Evolutionary conservation across 2,329 filamentous ascomycete genomes (phyloP).

Genomic region (Aspergillus sp.): DNA sequence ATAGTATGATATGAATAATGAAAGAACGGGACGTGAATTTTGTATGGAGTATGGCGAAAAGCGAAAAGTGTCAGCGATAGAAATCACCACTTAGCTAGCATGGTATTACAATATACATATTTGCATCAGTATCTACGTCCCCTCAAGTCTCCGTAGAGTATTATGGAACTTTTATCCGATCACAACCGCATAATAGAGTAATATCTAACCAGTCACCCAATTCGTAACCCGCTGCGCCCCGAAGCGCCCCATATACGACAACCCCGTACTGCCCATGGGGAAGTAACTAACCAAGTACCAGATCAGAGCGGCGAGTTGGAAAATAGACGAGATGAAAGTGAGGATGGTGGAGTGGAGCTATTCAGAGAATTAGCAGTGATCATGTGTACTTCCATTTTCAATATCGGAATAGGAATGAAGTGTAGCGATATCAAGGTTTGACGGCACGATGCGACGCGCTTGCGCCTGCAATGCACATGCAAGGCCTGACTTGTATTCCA

Average conservation of each 20-base stretch:
- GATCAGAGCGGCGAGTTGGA: slow-evolving; percentile 73
- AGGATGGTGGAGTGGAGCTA: slow-evolving; percentile 79
- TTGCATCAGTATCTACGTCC: too few relatives aligned
- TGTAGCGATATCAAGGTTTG: not conserved
- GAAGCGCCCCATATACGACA: slow-evolving; percentile 80
- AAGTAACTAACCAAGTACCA: slow-evolving; percentile 99
- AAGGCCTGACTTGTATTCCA: not conserved
- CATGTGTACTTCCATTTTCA: too few relatives aligned
- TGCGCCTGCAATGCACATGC: not conserved
- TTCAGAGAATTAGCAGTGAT: slow-evolving; percentile 4
- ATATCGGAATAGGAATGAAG: too few relatives aligned
- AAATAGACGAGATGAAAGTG: slow-evolving; percentile 73
- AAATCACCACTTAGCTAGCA: not conserved
- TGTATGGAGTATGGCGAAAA: not conserved
- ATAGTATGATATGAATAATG: not conserved
- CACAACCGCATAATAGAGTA: too few relatives aligned
- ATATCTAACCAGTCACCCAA: slow-evolving; percentile 69
- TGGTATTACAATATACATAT: not conserved
- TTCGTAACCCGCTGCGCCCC: slow-evolving; percentile 76
- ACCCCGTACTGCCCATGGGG: slow-evolving; percentile 84
- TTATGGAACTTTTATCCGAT: not conserved
- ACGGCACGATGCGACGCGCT: not conserved
- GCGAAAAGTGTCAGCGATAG: too few relatives aligned
- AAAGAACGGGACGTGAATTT: slow-evolving; percentile 3
- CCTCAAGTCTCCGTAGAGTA: not conserved